These are phyloP conservation scores for Typha latifolia DNA, from an alignment of 176 grass and related monocot genomes.

Conservation along the genomic window DNA sequence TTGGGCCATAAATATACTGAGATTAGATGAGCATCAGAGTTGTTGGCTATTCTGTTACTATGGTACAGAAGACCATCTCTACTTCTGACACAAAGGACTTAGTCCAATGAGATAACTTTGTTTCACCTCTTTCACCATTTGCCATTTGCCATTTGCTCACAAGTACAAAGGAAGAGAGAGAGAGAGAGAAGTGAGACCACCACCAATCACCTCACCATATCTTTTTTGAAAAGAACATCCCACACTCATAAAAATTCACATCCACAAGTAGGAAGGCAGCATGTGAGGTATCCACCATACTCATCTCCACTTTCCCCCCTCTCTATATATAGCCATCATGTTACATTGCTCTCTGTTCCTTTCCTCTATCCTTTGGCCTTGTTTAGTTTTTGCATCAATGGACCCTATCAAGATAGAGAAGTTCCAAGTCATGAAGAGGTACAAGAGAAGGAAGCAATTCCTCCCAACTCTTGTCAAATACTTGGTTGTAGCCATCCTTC, in stretches of 20 bases:
- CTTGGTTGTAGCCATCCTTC: constrained; percentile 29
- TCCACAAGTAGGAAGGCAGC: constrained; percentile 2
- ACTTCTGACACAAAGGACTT: neutral
- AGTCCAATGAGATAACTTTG: neutral
- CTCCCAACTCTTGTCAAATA: constrained; percentile 33
- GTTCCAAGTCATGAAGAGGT: constrained; percentile 65
- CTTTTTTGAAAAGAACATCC: constrained; percentile 34
- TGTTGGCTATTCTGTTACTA: neutral
- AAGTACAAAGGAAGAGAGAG: constrained; percentile 6
- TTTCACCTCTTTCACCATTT: neutral
- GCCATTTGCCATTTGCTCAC: neutral
- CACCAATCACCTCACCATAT: constrained; percentile 4
- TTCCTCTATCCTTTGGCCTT: neutral
- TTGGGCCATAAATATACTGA: neutral
- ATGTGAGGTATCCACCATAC: neutral
- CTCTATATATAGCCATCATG: neutral
- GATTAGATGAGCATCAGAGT: neutral
- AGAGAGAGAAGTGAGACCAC: constrained; percentile 1
- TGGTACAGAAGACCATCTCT: neutral
- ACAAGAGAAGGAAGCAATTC: constrained; percentile 31
- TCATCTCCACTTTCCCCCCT: neutral
- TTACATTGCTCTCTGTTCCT: neutral
- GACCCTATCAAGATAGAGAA: constrained; percentile 56
- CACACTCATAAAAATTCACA: constrained; percentile 24
- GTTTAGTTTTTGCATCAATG: constrained; percentile 19